Conservation (phyloP, 2,329 filamentous ascomycete species). For the Emydomyces testavorans region DNA sequence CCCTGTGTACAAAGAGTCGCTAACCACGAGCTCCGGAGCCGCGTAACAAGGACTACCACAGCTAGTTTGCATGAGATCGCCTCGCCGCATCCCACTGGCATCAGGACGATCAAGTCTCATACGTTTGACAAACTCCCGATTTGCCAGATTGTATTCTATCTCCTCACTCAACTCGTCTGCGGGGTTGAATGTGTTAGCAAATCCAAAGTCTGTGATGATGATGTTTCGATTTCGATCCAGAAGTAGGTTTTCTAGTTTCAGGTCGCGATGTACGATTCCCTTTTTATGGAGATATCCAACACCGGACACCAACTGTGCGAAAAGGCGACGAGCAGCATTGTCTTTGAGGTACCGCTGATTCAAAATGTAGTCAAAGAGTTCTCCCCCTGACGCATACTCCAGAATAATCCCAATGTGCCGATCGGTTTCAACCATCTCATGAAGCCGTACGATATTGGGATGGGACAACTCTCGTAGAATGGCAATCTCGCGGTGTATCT, state of each 20-base stretch:
- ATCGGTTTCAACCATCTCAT: constrained; percentile 98
- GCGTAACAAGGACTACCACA: constrained; percentile 97
- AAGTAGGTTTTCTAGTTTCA: constrained; percentile 92
- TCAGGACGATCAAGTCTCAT: constrained; percentile 73
- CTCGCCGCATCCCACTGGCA: constrained; percentile 63
- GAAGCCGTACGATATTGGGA: constrained; percentile 89
- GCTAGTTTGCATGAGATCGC: constrained; percentile 97
- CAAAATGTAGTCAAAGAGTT: constrained; percentile 95
- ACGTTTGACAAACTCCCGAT: constrained; percentile 78
- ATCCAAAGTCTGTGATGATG: constrained; percentile 98
- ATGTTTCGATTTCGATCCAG: constrained; percentile 96
- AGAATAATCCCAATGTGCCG: constrained; percentile 95
- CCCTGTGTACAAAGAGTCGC: constrained; percentile 91
- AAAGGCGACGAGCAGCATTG: constrained; percentile 74
- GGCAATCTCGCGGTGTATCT: constrained; percentile 93
- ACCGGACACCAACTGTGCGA: constrained; percentile 89
- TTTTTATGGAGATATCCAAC: constrained; percentile 98
- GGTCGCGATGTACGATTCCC: constrained; percentile 91
- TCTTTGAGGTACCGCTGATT: constrained; percentile 96
- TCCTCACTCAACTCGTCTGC: constrained; percentile 79
- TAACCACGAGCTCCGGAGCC: constrained; percentile 91
- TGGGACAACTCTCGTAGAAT: constrained; percentile 82
- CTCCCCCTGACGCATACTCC: constrained; percentile 93
- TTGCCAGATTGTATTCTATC: constrained; percentile 73
- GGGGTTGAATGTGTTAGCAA: constrained; percentile 93